Evolutionary conservation across 1,139 yeast genomes (phyloP).

Genomic region (Candida tropicalis): DNA sequence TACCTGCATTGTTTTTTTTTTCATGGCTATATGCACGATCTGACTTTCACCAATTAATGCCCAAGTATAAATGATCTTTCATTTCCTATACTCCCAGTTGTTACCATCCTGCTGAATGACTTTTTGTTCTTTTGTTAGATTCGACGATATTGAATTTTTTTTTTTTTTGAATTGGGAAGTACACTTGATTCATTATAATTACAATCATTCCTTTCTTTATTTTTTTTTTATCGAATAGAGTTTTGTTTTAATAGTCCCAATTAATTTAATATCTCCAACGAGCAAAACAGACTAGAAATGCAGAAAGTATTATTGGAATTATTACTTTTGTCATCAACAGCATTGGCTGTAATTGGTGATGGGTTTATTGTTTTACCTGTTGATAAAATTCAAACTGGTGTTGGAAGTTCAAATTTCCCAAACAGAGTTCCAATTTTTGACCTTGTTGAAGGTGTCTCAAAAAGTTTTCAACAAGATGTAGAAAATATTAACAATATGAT

Average conservation of each 20-base stretch:
- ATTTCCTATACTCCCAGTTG: no score
- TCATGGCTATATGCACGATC: not conserved
- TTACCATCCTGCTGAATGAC: no score
- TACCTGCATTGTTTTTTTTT: not conserved
- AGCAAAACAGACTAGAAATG: not conserved
- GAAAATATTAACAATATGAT: constrained; percentile 6
- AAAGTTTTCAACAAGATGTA: constrained; percentile 3
- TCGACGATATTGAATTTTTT: no score
- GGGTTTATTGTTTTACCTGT: constrained; percentile 13
- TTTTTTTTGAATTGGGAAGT: no score
- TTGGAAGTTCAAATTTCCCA: constrained; percentile 6
- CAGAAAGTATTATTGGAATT: constrained; percentile 5
- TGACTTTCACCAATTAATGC: not conserved
- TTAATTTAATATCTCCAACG: not conserved
- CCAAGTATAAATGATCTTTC: constrained; percentile 1
- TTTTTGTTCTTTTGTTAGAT: not conserved
- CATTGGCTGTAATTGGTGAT: constrained; percentile 12
- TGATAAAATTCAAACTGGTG: constrained; percentile 9
- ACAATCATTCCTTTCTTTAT: not conserved
- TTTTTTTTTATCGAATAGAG: not conserved
- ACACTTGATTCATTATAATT: no score
- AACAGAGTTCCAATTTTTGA: constrained; percentile 10
- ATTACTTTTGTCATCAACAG: constrained; percentile 9
- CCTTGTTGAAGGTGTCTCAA: not conserved
- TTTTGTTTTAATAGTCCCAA: constrained; percentile 1